Percentiles rank a stretch among this genome's conserved stretches.
These are phyloP conservation scores for Parasarocladium wereldwijsianum DNA, from an alignment of 2,329 filamentous ascomycete genomes.

Conservation along the genomic window DNA sequence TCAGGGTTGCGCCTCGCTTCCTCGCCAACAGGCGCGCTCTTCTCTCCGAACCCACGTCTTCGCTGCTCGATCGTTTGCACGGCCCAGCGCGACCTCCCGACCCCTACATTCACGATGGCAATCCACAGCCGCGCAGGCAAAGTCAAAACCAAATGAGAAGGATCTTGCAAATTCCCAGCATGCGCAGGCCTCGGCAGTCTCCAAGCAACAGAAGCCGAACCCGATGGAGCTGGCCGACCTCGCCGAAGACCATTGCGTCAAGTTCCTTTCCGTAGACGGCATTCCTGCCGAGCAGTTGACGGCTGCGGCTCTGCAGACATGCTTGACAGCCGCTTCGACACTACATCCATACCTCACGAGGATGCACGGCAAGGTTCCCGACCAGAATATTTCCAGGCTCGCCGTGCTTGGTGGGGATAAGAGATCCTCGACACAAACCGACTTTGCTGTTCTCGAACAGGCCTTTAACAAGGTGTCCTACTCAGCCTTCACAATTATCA, in stretches of 20 bases:
- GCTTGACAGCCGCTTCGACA: constrained; percentile 27
- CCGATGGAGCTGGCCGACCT: constrained; percentile 24
- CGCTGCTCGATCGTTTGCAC: too few relatives aligned
- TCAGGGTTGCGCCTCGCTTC: too few relatives aligned
- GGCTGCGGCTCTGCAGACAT: constrained; percentile 26
- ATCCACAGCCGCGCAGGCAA: too few relatives aligned
- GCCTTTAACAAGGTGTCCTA: constrained; percentile 38
- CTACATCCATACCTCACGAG: constrained; percentile 25
- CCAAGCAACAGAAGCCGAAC: constrained; percentile 18
- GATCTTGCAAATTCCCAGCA: too few relatives aligned
- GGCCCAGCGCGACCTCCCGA: too few relatives aligned
- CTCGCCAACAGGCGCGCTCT: too few relatives aligned
- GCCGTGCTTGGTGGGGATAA: constrained; percentile 27
- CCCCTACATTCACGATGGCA: too few relatives aligned
- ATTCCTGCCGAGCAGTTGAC: constrained; percentile 30
- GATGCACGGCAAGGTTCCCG: constrained; percentile 20
- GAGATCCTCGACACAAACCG: constrained; percentile 12
- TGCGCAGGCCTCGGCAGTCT: too few relatives aligned
- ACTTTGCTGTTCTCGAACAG: constrained; percentile 23
- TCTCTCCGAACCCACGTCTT: too few relatives aligned
- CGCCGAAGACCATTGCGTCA: constrained; percentile 26
- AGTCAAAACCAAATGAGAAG: too few relatives aligned
- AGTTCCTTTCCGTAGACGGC: constrained; percentile 27
- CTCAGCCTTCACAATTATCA: constrained; percentile 54
- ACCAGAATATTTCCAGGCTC: constrained; percentile 37